Evolutionary conservation across 2,329 filamentous ascomycete genomes (phyloP), one percentile per base, ranked within the genome.

Genomic region (Didymella glomerata): DNA sequence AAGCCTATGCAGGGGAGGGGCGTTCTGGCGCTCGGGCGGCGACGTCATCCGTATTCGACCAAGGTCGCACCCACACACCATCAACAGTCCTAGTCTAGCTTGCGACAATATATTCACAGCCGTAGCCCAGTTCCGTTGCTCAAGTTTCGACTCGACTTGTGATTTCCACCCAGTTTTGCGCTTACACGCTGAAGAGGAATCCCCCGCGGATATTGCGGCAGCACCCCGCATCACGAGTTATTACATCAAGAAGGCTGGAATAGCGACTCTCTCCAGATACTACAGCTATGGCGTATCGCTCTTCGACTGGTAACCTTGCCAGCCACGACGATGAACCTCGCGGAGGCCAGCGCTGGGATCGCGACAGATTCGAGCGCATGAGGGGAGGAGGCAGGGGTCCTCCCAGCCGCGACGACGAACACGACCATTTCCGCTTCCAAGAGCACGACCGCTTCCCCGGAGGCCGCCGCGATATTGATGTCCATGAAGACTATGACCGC

Each of bases 281-380:
- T 16, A 7, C 16, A 51, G 41, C 47, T 63, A 76, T 76, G 38
- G 38, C 38, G 73, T 76, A 75, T 63, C 72, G 76, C 54, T 74
- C 75, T 53, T 80, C 78, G n/a, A 76, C 77, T 20, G 79, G 79
- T 62, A 76, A 79, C 56, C 73, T 82, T 46, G 76, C 77, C 42
- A 77, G 76, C 63, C 77, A 74, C 61, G 80, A 82, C 27, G 75
- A 79, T 22, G 64, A 69, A 16, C 67, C 71, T 36, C 68, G 72
- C 49, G 74, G 56, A 22, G 65, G 66, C 27, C 68, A 82, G 64
- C 76, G 81, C 67, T 83, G 81, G 81, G 81, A 83, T 64, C 77
- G 81, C 58, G 81, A 82, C 58, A 77, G 77, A 59, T 83, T 83
- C 62, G 81, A 83, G 71, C 78, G 80, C 59, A 77, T 80, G 69